Conservation (phyloP, 2,329 filamentous ascomycete genomes). For the Colletotrichum agaves region DNA sequence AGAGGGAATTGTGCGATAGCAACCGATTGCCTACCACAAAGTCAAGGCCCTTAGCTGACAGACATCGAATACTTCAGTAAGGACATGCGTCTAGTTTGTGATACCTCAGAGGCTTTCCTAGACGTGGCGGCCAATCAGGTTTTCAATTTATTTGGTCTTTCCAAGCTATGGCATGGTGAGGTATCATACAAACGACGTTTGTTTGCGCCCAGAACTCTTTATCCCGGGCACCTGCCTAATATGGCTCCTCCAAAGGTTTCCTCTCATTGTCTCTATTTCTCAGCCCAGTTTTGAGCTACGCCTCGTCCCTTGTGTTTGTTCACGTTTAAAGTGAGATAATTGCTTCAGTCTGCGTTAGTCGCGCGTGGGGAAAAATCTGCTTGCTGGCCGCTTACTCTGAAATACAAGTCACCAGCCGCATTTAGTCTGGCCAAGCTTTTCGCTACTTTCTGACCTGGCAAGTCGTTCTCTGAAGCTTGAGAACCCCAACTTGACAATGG, state of each 20-base stretch:
- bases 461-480: neutral
- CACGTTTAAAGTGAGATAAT: slow-evolving; percentile 4
- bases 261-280: neutral
- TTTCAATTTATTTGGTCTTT: neutral
- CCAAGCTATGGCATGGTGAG: neutral
- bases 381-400: neutral
- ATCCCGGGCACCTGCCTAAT: neutral
- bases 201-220: neutral
- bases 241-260: neutral
- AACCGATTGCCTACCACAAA: slow-evolving; percentile 20
- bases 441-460: slow-evolving; percentile 1
- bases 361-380: neutral
- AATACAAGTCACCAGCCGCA: slow-evolving; percentile 12
- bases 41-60: neutral
- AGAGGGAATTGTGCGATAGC: neutral
- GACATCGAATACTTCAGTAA: neutral
- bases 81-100: neutral
- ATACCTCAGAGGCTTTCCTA: neutral
- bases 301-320: neutral
- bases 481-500: neutral
- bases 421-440: slow-evolving; percentile 8
- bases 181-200: neutral
- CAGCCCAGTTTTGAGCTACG: neutral
- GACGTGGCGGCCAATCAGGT: neutral
- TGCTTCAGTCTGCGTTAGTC: neutral